These are phyloP conservation scores for Clavispora fructus DNA, from an alignment of 805 yeast species.

Conservation along the genomic window DNA sequence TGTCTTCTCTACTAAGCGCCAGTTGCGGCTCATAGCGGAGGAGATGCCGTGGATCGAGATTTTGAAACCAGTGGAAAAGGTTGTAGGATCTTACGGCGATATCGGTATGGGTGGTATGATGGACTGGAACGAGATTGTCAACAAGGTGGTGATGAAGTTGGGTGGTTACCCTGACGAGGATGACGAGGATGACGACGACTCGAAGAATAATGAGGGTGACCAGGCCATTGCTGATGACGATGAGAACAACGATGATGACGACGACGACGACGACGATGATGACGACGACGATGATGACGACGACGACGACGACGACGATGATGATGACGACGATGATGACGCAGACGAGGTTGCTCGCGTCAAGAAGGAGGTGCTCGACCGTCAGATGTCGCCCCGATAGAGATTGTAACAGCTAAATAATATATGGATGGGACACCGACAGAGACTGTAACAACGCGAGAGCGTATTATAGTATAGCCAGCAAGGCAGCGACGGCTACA, in stretches of 20 bases:
- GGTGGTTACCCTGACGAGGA: conserved; percentile 48
- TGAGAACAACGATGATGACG: conserved; percentile 29
- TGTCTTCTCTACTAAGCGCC: conserved; percentile 82
- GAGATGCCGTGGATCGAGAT: conserved; percentile 95
- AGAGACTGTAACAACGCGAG: not conserved
- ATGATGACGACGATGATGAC: conserved; percentile 18
- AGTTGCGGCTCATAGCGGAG: conserved; percentile 67
- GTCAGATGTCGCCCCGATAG: not conserved
- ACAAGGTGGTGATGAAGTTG: conserved; percentile 68
- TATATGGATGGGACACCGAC: not conserved
- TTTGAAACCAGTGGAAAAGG: conserved; percentile 92
- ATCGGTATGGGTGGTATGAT: conserved; percentile 99
- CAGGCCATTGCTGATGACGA: conserved; percentile 19
- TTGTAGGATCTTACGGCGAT: conserved; percentile 88
- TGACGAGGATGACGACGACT: conserved; percentile 45
- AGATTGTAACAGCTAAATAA: not conserved
- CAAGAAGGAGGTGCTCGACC: conserved; percentile 8
- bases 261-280: conserved; percentile 34
- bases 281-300: conserved; percentile 45
- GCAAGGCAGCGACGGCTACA: too few species aligned
- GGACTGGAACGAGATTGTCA: conserved; percentile 94
- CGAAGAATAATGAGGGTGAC: conserved; percentile 34
- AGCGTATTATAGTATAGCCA: too few species aligned
- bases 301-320: conserved; percentile 35
- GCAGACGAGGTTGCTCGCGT: conserved; percentile 9